Base-by-base conservation (phyloP, 441 rosid genomes). In the Adansonia madagascariensis region DNA sequence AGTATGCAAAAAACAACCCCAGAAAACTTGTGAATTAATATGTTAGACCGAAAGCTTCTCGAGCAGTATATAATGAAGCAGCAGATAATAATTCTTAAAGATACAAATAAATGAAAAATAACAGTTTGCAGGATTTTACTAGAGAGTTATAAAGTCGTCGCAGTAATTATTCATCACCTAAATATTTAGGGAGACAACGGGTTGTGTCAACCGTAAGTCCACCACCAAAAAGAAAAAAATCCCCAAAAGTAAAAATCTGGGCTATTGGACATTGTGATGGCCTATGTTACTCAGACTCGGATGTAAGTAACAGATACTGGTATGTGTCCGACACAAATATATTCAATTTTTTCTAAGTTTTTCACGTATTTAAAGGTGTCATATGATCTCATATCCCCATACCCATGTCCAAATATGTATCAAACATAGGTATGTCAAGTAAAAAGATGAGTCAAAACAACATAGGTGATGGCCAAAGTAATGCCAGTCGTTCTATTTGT, bases 1-100 rank as follows among this genome's bases (percentile, higher is more conserved):
- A 80, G 43, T 62, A 55, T 62, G 66, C 43, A 47, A 44, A 44
- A 10, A 31, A 56, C 63, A 70, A 77, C 39, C 72, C 80, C 77
- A 78, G 80, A 68, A 15, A 56, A 63, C 24, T 27, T 17, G 10
- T 8, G 7, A 53, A 56, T 24, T 44, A 15, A 24, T 18, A 57
- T 9, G 52, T 1, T 10, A 14, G 15, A 35, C 9, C 46, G 35
- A 35, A 71, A 56, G 0, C 44, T 15, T 52, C 44, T 31, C 12
- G 27, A n/a, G n/a, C n/a, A n/a, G n/a, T n/a, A n/a, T n/a, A n/a
- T n/a, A n/a, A n/a, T n/a, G n/a, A n/a, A n/a, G n/a, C 22, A 66
- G 50, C 52, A 8, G 0, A 1, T 18, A 0, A 9, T 17, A 41
- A 8, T 18, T 65, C 14, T 65, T n/a, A 39, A 64, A 64, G 12